Evolutionary conservation across 805 yeast genomes (phyloP), one percentile per base, ranked within the genome.

Genomic region (Metschnikowia borealis): DNA sequence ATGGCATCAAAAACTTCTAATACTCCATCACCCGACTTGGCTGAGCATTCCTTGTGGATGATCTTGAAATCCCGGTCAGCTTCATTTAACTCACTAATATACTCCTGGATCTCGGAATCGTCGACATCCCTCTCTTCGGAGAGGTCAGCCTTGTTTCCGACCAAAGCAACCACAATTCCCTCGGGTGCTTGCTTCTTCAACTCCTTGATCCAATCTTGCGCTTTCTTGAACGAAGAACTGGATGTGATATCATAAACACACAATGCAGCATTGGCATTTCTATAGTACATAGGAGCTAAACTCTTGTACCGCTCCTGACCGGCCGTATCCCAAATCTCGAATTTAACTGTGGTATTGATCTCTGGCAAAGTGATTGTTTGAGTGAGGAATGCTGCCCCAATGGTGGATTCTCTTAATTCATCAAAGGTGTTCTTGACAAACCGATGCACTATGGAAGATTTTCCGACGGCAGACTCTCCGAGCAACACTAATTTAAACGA

Each of bases 401-500:
- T 92, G 2, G 99, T 92, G 20, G 97, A 97, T 63, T 92, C 98
- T 65, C 92, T 91, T 69, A 92, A 91, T 67, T 91, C 98, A 67
- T 94, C 96, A 70, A 92, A 92, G 64, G 92, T 97, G 68, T 92
- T 89, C 56, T 90, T 84, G 39, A 92, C 98, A 69, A 92, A 92
- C 58, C 98, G 79, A 57, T 92, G 77, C 34, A 92, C 98, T 32
- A 92, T 77, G 5, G 96, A 89, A 3, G 96, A 89, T 65, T 92
- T 92, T 47, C 99, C 99, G 15, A 92, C 99, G 0, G 99, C 99
- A 0, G 97, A 97, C 65, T 92, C 99, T 29, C 99, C 99, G 42
- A 92, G 73, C 38, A 92, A 81, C 7, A 92, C 99, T 50, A 92
- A 78, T 69, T 92, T 92, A 49, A 92, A 96, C 14, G 91, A 80